Conservation (phyloP, 164 flowering plant species). For the Warburgia ugandensis region DNA sequence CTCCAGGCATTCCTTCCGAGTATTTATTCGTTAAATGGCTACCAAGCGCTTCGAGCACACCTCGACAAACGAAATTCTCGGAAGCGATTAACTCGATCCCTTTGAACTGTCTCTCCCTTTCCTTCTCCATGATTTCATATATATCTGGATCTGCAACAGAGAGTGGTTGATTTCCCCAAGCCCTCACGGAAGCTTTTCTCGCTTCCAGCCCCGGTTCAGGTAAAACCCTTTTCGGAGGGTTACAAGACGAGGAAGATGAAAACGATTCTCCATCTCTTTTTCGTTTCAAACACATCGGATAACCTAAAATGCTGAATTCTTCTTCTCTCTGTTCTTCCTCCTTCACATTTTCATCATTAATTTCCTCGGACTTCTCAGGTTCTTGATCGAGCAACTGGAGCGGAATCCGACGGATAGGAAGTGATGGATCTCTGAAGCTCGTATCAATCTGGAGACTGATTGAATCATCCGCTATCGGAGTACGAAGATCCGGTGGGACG, state of each 20-base stretch:
- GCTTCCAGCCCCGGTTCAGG: conserved; percentile 19
- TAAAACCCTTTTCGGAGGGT: background rate
- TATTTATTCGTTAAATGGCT: conserved; percentile 71
- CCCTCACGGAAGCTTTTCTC: conserved; percentile 30
- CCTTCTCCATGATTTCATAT: conserved; percentile 63
- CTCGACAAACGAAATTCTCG: conserved; percentile 62
- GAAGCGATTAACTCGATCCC: conserved; percentile 76
- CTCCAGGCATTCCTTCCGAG: conserved; percentile 77
- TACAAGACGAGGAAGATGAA: too few relatives aligned
- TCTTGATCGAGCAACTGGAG: too few relatives aligned
- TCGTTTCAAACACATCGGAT: conserved; percentile 59
- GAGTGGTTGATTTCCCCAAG: conserved; percentile 56
- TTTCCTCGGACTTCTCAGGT: too few relatives aligned
- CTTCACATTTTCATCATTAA: background rate
- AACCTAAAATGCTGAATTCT: conserved; percentile 55
- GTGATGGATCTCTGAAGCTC: too few relatives aligned
- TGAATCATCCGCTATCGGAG: too few relatives aligned
- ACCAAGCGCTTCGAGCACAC: conserved; percentile 74
- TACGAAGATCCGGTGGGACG: too few relatives aligned
- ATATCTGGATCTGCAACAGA: conserved; percentile 50
- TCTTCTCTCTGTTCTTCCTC: conserved; percentile 28
- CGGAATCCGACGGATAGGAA: too few relatives aligned
- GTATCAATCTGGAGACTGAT: too few relatives aligned
- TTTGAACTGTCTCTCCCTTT: conserved; percentile 43
- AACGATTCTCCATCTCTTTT: too few relatives aligned